These are phyloP conservation scores for Phaffomyces antillensis DNA, from an alignment of 805 yeast genomes.

Conservation along the genomic window DNA sequence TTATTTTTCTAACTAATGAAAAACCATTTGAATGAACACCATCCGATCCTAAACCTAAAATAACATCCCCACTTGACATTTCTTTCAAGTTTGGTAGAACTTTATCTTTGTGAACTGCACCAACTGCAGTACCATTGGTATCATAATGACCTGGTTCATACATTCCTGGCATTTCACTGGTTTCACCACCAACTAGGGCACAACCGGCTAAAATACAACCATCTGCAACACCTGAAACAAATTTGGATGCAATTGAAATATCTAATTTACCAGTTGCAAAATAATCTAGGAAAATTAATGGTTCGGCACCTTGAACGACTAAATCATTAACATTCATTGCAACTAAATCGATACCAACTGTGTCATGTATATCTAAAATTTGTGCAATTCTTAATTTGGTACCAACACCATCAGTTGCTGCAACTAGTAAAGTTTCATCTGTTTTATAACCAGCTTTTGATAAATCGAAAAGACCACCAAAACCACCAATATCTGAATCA, in stretches of 20 bases:
- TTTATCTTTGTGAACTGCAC: conserved; percentile 76
- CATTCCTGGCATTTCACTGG: conserved; percentile 99
- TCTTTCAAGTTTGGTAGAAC: conserved; percentile 64
- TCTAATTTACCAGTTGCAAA: conserved; percentile 93
- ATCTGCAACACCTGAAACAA: conserved; percentile 91
- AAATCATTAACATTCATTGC: conserved; percentile 99
- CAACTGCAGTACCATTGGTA: conserved; percentile 97
- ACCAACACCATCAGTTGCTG: conserved; percentile 99
- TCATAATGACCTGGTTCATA: conserved; percentile 94
- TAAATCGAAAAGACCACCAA: conserved; percentile 94
- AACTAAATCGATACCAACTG: conserved; percentile 98
- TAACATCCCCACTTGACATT: conserved; percentile 74
- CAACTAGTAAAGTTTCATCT: conserved; percentile 76
- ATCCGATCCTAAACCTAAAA: conserved; percentile 82
- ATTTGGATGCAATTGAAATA: conserved; percentile 73
- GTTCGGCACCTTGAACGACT: conserved; percentile 98
- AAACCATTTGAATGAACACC: conserved; percentile 97
- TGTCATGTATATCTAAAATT: conserved; percentile 77
- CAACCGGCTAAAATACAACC: conserved; percentile 95
- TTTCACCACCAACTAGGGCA: conserved; percentile 98
- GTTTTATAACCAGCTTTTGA: conserved; percentile 77
- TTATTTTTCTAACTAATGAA: conserved; percentile 87
- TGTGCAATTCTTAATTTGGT: conserved; percentile 95
- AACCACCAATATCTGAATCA: conserved; percentile 97
- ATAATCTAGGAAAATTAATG: conserved; percentile 89